These are phyloP conservation scores for Fusarium sp. DNA, from an alignment of 2,329 filamentous ascomycete species.

Conservation along the genomic window DNA sequence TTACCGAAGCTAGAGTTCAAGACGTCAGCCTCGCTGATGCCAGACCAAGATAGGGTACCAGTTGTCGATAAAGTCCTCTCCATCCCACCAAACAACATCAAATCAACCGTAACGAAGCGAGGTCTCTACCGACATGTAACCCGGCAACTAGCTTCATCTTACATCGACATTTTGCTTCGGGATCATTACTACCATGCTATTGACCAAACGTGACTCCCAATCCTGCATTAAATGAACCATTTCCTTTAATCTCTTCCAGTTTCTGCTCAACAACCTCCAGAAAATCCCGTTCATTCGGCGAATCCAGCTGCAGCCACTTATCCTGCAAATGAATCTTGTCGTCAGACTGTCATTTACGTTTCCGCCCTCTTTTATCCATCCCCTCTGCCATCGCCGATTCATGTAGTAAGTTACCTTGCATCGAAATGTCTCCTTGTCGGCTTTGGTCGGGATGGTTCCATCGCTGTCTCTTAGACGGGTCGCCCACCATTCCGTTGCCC, in stretches of 20 bases:
- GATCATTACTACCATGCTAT: neutral
- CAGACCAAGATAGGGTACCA: neutral
- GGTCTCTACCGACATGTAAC: neutral
- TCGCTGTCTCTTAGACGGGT: constrained; percentile 14
- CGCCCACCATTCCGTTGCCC: neutral
- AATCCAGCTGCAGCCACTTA: too few relatives aligned
- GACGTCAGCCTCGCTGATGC: neutral
- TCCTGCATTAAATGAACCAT: neutral
- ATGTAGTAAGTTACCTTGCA: neutral
- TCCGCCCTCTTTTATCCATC: neutral
- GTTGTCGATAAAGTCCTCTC: neutral
- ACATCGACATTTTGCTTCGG: neutral
- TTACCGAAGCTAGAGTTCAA: neutral
- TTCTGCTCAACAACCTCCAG: constrained; percentile 18
- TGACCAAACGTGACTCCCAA: neutral
- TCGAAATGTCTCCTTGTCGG: neutral
- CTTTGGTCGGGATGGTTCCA: neutral
- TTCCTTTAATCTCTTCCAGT: neutral
- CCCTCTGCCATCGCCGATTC: neutral
- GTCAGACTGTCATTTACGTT: constrained; percentile 2
- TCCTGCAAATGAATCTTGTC: neutral
- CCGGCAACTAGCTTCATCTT: neutral
- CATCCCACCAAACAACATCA: neutral
- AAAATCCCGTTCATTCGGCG: neutral
- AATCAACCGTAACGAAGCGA: neutral